phyloP scores from a whole-genome alignment of 805 yeast species.

The Candida argentea region DNA sequence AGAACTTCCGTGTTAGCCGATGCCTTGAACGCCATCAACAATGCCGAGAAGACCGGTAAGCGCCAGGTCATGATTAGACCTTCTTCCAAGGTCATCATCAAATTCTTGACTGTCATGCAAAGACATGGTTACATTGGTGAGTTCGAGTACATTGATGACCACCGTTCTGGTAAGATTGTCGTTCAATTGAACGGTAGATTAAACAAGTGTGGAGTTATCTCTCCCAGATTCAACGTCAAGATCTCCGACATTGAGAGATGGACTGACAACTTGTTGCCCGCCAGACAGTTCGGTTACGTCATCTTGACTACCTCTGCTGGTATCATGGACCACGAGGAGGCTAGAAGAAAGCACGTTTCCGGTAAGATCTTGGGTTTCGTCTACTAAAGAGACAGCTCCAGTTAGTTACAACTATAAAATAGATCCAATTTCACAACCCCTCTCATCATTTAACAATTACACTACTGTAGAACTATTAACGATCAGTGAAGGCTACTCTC shows the following conservation, averaged over 20 bases:
- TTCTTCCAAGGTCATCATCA: constrained; percentile 24
- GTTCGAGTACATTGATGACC: constrained; percentile 27
- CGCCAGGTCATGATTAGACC: constrained; percentile 28
- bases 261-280: constrained; percentile 97
- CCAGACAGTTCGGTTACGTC: constrained; percentile 98
- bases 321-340: constrained; percentile 99
- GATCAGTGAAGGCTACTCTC: too few relatives aligned
- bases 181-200: constrained; percentile 35
- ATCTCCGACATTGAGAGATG: constrained; percentile 94
- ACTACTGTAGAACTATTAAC: too few relatives aligned
- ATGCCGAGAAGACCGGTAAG: constrained; percentile 28
- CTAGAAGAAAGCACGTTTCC: constrained; percentile 98
- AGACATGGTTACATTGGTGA: constrained; percentile 29
- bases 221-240: constrained; percentile 97
- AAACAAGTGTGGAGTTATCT: constrained; percentile 98
- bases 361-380: constrained; percentile 98
- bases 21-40: constrained; percentile 26
- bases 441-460: too few relatives aligned
- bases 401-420: too few relatives aligned
- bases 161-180: constrained; percentile 27
- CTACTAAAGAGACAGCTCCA: constrained; percentile 48
- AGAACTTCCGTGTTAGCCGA: constrained; percentile 28
- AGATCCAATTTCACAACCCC: too few relatives aligned
- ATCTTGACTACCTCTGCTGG: constrained; percentile 98
- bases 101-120: constrained; percentile 22